Conservation (phyloP, 78 protist species). For the Cyanophora paradoxa region DNA sequence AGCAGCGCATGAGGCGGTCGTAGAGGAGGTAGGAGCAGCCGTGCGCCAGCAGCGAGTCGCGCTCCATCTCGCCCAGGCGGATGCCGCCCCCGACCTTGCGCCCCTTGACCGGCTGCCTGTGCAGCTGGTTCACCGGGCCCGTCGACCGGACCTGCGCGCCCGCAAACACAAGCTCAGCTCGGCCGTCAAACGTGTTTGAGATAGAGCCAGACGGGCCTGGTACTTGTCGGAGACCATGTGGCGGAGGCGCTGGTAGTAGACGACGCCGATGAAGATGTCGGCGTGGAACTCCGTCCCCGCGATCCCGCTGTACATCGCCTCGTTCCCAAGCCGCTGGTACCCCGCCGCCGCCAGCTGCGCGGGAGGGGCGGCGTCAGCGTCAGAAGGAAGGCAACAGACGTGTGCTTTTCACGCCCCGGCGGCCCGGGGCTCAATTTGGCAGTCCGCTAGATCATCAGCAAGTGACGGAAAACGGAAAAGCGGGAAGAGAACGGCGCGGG, state of each 20-base stretch:
- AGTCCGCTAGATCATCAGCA: too few species aligned
- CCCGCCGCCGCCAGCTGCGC: constrained; percentile 76
- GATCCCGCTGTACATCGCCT: constrained; percentile 81
- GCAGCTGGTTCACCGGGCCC: constrained; percentile 79
- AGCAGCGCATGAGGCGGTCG: constrained; percentile 85
- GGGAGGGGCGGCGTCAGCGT: too few species aligned
- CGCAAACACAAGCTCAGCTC: not conserved
- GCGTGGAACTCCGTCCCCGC: constrained; percentile 79
- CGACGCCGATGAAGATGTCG: constrained; percentile 89
- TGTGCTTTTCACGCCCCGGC: too few species aligned
- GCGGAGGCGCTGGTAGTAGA: constrained; percentile 97
- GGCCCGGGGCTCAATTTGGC: too few species aligned
- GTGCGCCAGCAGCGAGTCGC: constrained; percentile 94
- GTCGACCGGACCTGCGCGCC: constrained; percentile 39
- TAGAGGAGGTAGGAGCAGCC: constrained; percentile 82
- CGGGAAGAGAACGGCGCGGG: too few species aligned
- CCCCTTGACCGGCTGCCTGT: constrained; percentile 96
- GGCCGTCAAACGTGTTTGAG: not conserved
- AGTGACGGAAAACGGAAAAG: too few species aligned
- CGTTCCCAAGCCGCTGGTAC: constrained; percentile 82
- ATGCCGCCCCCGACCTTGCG: constrained; percentile 76
- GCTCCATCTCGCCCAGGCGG: constrained; percentile 99
- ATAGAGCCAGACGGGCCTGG: constrained; percentile 63
- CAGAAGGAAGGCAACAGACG: too few species aligned
- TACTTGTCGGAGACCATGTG: constrained; percentile 97